Evolutionary conservation across 371 early-diverging fungal species (phyloP), one percentile per base, ranked within the genome.

Genomic region (Syncephalastrum sp.): DNA sequence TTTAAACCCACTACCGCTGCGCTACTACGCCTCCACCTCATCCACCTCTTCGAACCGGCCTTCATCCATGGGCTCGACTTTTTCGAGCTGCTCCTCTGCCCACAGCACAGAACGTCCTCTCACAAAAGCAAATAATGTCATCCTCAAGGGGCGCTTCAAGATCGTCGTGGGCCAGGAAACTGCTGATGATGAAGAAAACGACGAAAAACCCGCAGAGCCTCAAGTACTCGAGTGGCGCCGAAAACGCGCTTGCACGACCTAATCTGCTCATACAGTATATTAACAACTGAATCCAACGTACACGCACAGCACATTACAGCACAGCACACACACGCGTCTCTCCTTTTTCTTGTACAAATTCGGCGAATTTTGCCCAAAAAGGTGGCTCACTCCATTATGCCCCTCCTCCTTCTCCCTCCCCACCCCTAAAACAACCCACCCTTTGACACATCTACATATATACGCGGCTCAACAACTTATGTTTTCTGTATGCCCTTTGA

Each of bases 201-300:
- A 67, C 43, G 25, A 48, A 59, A 55, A 61, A 56, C 62, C 53
- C 19, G 46, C 50, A 16, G 53, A 56, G 43, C 47, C 54, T 24
- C 60, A 67, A 24, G 63, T 65, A 23, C 67, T 77, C 12, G 77
- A 77, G 50, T 77, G 77, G 77, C 70, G 67, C 42, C 61, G 77
- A 14, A 76, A 76, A 64, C 64, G 73, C 64, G 63, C 73, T n/a
- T 56, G 56, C 42, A 64, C 64, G 12, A 49, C 33, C n/a, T 63
- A 46, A 58, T 19, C 29, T 33, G 38, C 38, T 33, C 38, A 33
- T 10, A n/a, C n/a, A n/a, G n/a, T n/a, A 33, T 10, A 21, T 33
- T 10, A 33, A 33, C 38, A 6, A 29, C 10, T 33, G 38, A 33
- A 33, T 33, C 6, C 38, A 33, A 33, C 38, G 8, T 33, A 33